Evolutionary conservation across 2,329 filamentous ascomycete species (phyloP), one percentile per base, ranked within the genome.

Genomic region (Gaeumannomyces tritici): DNA sequence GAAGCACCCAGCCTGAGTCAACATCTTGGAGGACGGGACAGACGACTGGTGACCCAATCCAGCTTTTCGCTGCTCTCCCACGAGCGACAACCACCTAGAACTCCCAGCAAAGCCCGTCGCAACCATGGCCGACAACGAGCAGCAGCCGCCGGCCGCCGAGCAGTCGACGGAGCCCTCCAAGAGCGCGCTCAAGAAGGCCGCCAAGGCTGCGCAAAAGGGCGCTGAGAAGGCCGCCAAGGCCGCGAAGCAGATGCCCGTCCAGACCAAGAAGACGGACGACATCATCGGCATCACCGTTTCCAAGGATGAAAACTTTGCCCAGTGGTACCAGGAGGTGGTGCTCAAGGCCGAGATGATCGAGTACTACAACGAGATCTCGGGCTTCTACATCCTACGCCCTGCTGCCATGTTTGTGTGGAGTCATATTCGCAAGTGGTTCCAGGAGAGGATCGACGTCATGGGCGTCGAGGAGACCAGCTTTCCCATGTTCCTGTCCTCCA

Each of bases 301-400:
- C 66, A 98, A 97, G 77, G 81, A 88, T 59, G 88, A 90, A 59
- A 91, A 98, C 77, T 95, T 99, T 73, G 83, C 91, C 60, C 87
- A 88, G 76, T 99, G 95, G 95, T 99, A 99, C 77, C 91, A 96
- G 78, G 93, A 99, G 78, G 90, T 98, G 65, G 89, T 99, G 63
- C 87, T 93, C 72, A 99, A 99, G 84, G 91, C 91, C 69, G 91
- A 97, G 74, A 90, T 99, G 89, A 88, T 98, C 70, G 93, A 96
- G 72, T 99, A 97, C 84, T 98, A 97, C 74, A 68, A 76, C 72
- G 90, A 96, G 78, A 93, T 98, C 65, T 91, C 93, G n/a, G 91
- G 93, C 59, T 97, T 96, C 80, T 98, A 96, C 76, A 95, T 98
- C 74, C 84, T 96, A 74, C 93, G 91, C 65, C 61, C 67, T 11